Evolutionary conservation across 257 asterid species (phyloP).

Genomic region (Gentiana straminea): DNA sequence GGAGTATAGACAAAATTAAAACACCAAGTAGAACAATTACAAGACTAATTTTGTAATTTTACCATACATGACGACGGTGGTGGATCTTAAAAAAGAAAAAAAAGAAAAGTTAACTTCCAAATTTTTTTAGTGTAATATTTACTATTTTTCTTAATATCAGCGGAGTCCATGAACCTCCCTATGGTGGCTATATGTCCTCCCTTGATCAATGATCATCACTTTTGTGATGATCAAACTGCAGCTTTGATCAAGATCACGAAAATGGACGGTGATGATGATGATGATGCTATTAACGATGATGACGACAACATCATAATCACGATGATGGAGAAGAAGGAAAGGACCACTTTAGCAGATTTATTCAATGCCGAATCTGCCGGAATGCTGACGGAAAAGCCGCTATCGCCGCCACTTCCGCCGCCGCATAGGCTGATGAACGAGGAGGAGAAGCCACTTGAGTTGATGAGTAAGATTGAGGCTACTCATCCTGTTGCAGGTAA

Average conservation of each 20-base stretch:
- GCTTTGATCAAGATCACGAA: neutral
- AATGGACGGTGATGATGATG: neutral
- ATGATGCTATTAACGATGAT: neutral
- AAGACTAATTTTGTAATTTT: too few species aligned
- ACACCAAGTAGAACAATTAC: too few species aligned
- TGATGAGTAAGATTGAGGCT: neutral
- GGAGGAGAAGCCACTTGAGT: neutral
- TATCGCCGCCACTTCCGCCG: too few species aligned
- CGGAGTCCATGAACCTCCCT: neutral
- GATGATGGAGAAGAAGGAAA: neutral
- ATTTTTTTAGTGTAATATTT: neutral
- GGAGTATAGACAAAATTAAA: too few species aligned
- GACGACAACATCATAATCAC: neutral
- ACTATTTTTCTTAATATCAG: too few species aligned
- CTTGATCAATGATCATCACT: too few species aligned
- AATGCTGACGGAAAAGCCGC: neutral
- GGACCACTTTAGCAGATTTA: slow-evolving; percentile 7
- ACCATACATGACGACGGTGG: too few species aligned
- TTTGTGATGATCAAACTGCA: neutral
- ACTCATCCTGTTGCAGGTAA: neutral
- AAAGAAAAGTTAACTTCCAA: neutral
- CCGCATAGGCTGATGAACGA: neutral
- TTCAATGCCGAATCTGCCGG: slow-evolving; percentile 7
- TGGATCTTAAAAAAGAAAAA: neutral
- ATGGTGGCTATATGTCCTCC: too few species aligned